phyloP scores from a whole-genome alignment of 2,329 filamentous ascomycete species.

The Trichophyton rubrum region DNA sequence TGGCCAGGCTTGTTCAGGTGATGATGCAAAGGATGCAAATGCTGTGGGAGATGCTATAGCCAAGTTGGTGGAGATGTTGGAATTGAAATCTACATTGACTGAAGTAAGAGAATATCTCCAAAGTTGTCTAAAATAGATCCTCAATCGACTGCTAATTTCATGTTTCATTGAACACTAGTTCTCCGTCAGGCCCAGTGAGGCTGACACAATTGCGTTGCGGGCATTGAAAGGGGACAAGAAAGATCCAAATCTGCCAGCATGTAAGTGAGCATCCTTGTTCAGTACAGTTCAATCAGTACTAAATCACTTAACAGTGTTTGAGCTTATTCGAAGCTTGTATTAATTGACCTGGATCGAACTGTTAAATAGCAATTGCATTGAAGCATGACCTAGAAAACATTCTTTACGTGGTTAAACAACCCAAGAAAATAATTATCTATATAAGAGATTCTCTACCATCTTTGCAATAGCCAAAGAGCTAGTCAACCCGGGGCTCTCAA shows the following conservation, averaged over 20 bases:
- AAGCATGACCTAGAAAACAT: neutral
- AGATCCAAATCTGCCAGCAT: slow-evolving; percentile 8
- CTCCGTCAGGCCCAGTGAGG: slow-evolving; percentile 9
- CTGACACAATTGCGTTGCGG: slow-evolving; percentile 9
- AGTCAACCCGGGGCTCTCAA: slow-evolving; percentile 86
- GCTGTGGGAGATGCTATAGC: slow-evolving; percentile 7
- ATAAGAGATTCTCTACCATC: slow-evolving; percentile 12
- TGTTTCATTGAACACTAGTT: slow-evolving; percentile 6
- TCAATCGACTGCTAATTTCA: neutral
- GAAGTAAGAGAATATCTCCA: slow-evolving; percentile 7
- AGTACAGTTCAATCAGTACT: neutral
- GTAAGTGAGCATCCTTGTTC: slow-evolving; percentile 5
- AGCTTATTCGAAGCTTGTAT: neutral
- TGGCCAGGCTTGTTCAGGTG: slow-evolving; percentile 13
- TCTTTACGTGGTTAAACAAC: neutral
- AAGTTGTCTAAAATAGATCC: neutral
- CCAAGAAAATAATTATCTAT: neutral
- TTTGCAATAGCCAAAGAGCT: slow-evolving; percentile 54
- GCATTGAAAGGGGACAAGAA: slow-evolving; percentile 7
- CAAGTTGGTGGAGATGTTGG: slow-evolving; percentile 7
- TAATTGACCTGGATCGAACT: neutral
- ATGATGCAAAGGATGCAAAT: slow-evolving; percentile 11
- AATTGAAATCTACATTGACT: slow-evolving; percentile 7
- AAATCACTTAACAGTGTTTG: neutral
- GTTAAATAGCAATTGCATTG: neutral